These are phyloP conservation scores for Microbotryum intermedium DNA, from an alignment of 1,284 basidiomycete genomes.

Conservation along the genomic window DNA sequence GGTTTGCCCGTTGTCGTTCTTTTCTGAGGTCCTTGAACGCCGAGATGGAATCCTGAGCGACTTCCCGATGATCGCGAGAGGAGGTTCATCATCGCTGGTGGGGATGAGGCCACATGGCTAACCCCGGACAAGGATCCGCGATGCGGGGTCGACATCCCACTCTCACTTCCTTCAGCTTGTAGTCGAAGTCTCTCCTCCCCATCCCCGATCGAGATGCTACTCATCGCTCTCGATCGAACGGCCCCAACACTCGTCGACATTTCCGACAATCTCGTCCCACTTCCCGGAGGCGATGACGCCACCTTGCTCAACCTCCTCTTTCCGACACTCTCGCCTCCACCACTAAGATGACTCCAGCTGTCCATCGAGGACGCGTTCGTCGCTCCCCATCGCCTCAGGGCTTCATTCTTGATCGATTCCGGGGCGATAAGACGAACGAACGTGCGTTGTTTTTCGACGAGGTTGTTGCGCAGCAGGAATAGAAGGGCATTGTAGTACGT, in stretches of 20 bases:
- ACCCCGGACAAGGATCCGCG: not conserved
- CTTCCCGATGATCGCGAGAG: constrained; percentile 32
- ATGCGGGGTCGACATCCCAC: constrained; percentile 4
- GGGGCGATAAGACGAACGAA: constrained; percentile 76
- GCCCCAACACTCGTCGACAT: not conserved
- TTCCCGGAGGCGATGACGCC: constrained; percentile 1
- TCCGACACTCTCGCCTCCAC: not conserved
- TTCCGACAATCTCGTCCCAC: not conserved
- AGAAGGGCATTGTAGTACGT: constrained; percentile 74
- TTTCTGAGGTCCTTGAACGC: too few relatives aligned
- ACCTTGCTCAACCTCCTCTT: constrained; percentile 9
- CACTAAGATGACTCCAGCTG: not conserved
- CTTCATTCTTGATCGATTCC: constrained; percentile 55
- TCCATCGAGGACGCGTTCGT: not conserved
- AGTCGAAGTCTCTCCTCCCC: constrained; percentile 1
- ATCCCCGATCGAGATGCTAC: not conserved
- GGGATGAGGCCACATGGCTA: not conserved
- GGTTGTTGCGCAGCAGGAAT: constrained; percentile 82
- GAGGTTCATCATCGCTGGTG: not conserved
- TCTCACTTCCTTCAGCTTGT: constrained; percentile 10
- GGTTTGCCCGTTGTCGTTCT: too few relatives aligned
- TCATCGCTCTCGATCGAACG: not conserved
- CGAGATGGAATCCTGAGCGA: constrained; percentile 6
- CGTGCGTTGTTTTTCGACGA: constrained; percentile 76
- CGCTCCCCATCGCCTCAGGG: constrained; percentile 43